Conservation (phyloP, 2,329 filamentous ascomycete genomes). For the Sclerotinia minor region DNA sequence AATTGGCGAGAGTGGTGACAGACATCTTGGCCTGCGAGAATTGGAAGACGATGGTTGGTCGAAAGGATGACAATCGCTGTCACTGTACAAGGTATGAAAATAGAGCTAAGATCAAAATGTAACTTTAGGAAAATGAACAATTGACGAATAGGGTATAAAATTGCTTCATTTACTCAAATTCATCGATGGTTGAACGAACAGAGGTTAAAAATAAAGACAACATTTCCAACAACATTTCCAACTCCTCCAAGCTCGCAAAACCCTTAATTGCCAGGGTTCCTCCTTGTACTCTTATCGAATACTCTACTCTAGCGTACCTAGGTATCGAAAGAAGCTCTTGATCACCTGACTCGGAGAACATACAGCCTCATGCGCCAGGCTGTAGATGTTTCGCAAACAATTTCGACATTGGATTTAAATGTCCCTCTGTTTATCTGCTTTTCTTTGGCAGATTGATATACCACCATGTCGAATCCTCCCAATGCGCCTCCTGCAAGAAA, state of each 20-base stretch:
- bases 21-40: conserved; percentile 31
- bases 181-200: background rate
- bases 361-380: conserved; percentile 27
- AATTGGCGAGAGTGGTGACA: conserved; percentile 54
- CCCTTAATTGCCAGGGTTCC: conserved; percentile 12
- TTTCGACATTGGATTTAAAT: background rate
- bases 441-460: background rate
- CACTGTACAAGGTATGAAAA: background rate
- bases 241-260: background rate
- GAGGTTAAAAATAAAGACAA: background rate
- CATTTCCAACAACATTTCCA: background rate
- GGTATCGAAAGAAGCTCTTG: background rate
- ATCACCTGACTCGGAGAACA: conserved; percentile 2
- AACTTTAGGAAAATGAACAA: conserved; percentile 3
- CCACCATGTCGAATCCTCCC: conserved; percentile 38
- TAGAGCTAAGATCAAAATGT: conserved; percentile 15
- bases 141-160: conserved; percentile 2
- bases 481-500: conserved; percentile 41
- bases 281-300: background rate
- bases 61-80: conserved; percentile 6
- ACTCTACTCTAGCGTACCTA: too few relatives aligned
- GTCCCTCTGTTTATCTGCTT: conserved; percentile 14
- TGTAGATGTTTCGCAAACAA: conserved; percentile 25
- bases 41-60: conserved; percentile 9
- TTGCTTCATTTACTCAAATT: background rate